Evolutionary conservation across 768 basidiomycete genomes (phyloP), one percentile per base, ranked within the genome.

Genomic region (Russula olivacea): DNA sequence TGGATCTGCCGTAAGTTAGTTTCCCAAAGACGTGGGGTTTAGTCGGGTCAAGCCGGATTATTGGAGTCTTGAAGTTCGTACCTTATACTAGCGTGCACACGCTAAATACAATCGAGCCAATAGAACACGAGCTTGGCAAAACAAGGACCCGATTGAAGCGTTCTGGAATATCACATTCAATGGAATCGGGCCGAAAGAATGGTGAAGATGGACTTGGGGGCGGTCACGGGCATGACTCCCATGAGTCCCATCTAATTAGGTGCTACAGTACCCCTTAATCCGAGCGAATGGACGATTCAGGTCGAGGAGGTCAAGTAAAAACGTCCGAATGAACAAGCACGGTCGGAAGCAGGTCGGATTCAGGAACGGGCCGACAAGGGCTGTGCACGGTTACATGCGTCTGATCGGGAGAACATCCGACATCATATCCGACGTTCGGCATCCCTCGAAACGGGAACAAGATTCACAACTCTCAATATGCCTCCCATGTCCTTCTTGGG

Each of bases 401-500:
- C 2, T 63, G 62, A 63, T 63, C 62, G 62, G 23, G n/a, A 7
- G 28, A 6, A 30, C 5, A 30, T 30, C 30, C 30, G 30, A 28
- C 28, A 6, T 1, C 10, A 49, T 28, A 32, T 52, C 58, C 59
- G 59, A 53, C 15, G 2, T 4, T 53, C 59, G 51, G 41, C 40
- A 40, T 40, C 38, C 15, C 38, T 36, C 38, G 15, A 40, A 40
- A 40, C 6, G 11, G 38, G 14, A 40, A 40, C 5, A 5, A 7
- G 38, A 15, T 17, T 40, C 49, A 19, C 43, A 45, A 21, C 48
- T 43, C 51, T 58, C 43, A 72, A 66, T 9, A 91, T 91, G 89
- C 86, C 89, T 40, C 89, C 91, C 30, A 86, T 91, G 83, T 75
- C 84, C 17, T 81, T 93, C 66, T 79, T 79, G 25, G 91, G 91